Conservation (phyloP, 805 yeast species). For the Nakazawaea anatomiae region DNA sequence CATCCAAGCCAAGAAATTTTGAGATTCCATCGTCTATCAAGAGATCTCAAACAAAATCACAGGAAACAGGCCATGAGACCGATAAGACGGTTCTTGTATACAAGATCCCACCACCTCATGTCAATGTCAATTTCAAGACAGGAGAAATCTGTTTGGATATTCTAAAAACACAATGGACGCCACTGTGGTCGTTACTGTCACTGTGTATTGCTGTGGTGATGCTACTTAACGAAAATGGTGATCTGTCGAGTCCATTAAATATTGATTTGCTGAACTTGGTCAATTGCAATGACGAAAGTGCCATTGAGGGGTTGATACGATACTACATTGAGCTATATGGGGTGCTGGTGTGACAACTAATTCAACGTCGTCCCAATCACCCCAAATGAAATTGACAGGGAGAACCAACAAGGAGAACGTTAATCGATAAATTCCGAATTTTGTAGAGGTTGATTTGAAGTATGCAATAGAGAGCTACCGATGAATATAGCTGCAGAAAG, state of each 20-base stretch:
- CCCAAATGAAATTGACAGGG: no score
- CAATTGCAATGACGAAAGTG: slow-evolving; percentile 38
- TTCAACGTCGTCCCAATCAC: no score
- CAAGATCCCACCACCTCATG: slow-evolving; percentile 30
- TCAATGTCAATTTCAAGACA: slow-evolving; percentile 41
- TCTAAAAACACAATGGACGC: slow-evolving; percentile 53
- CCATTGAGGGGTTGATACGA: slow-evolving; percentile 34
- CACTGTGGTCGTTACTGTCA: slow-evolving; percentile 62
- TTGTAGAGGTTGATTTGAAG: no score
- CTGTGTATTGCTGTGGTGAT: slow-evolving; percentile 51
- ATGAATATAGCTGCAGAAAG: no score
- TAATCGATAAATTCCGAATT: no score
- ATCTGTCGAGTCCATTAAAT: slow-evolving; percentile 66
- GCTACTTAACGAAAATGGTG: slow-evolving; percentile 52
- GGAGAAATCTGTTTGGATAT: slow-evolving; percentile 74
- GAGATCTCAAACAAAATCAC: neutral
- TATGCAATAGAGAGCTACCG: no score
- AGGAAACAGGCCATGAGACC: neutral
- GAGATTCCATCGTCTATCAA: no score
- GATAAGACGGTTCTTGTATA: neutral
- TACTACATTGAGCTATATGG: slow-evolving; percentile 25
- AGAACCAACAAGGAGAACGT: no score
- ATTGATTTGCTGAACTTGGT: slow-evolving; percentile 61
- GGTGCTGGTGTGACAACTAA: neutral
- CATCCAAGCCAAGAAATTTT: neutral